Evolutionary conservation across 2,329 filamentous ascomycete species (phyloP), one percentile per base, ranked within the genome.

Genomic region (Aspergillus tanneri): DNA sequence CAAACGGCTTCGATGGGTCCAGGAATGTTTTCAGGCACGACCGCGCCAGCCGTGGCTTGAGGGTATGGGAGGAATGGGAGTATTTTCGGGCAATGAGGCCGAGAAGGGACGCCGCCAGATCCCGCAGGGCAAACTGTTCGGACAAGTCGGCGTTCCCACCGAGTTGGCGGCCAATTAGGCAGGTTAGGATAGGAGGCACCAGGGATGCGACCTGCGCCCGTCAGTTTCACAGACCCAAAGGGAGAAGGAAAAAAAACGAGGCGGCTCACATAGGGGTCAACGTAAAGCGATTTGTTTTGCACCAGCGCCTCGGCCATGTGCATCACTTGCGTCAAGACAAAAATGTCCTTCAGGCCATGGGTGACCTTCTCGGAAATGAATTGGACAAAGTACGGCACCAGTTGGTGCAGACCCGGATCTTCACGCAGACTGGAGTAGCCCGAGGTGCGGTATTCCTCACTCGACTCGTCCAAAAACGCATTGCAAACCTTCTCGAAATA

Each of bases 331-430:
- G 84, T 85, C 18, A 99, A 78, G 4, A 90, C 83, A 66, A 96
- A 96, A 2, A 91, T 80, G 67, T 95, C 88, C 71, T 95, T 91
- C 56, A 96, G 80, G 58, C 86, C 87, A 68, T 99, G 93, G 1
- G 93, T 97, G 42, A 99, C 90, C 70, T 96, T 93, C 68, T 96
- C 92, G 16, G 90, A 86, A 61, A 97, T 87, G 69, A 96, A 97
- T 67, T 95, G 90, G 50, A 96, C 86, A 62, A 97, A 96, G 72
- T 99, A 99, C 0, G 93, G 93, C 22, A 96, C 85, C 8, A 99
- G 82, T 71, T 99, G 93, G 67, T 99, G 93, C 30, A 97, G 81
- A 28, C 92, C 92, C 0, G 93, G 90, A 64, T 99, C 93, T 48
- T 90, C 87, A 41, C 86, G 81, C 19, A 99, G 82, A 21, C 89